Conservation (phyloP, 768 basidiomycete genomes). For the Pulveroboletus sp. region DNA sequence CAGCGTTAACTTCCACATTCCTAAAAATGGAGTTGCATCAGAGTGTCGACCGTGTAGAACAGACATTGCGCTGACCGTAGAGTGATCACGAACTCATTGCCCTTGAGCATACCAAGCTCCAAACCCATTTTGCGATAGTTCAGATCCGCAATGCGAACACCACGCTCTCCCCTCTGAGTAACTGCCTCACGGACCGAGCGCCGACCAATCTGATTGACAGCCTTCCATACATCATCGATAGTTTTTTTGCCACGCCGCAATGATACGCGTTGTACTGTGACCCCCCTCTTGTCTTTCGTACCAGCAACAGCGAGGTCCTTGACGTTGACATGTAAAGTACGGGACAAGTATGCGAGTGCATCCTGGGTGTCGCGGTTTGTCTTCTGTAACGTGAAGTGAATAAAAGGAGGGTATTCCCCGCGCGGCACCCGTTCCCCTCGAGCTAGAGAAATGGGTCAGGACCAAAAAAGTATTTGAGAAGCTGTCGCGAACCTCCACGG, state of each 20-base stretch:
- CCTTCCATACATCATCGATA: conserved; percentile 80
- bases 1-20: conserved; percentile 76
- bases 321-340: conserved; percentile 66
- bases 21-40: conserved; percentile 36
- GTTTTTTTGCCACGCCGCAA: conserved; percentile 72
- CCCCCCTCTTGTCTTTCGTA: conserved; percentile 97
- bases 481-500: conserved; percentile 37
- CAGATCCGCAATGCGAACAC: conserved; percentile 83
- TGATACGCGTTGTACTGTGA: conserved; percentile 90
- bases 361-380: conserved; percentile 98
- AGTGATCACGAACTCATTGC: conserved; percentile 93
- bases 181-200: conserved; percentile 54
- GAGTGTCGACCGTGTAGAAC: conserved; percentile 14
- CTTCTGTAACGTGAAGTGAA: conserved; percentile 96
- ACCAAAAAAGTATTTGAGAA: background rate
- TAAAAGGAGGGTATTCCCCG: conserved; percentile 76
- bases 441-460: conserved; percentile 9
- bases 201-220: conserved; percentile 64
- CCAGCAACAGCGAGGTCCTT: conserved; percentile 90
- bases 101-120: conserved; percentile 94
- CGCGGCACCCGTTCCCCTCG: conserved; percentile 46
- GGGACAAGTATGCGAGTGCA: conserved; percentile 74
- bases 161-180: conserved; percentile 79
- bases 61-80: conserved; percentile 52
- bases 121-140: conserved; percentile 77